Evolutionary conservation across 768 basidiomycete species (phyloP), one percentile per base, ranked within the genome.

Genomic region (Megacollybia marginata): DNA sequence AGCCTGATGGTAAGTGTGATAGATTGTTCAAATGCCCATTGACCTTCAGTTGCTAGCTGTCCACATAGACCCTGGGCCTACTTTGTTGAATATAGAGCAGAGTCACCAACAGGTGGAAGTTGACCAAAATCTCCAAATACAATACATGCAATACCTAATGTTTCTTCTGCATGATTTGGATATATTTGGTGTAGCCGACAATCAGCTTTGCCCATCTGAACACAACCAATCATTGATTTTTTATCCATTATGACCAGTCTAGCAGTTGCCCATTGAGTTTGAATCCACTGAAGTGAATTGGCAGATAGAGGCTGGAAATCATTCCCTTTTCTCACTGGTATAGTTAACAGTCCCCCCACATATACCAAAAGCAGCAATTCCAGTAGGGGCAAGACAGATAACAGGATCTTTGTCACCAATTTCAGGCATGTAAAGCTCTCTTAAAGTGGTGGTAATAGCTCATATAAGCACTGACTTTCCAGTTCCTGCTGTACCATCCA

Each of bases 41-140:
- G 32, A 15, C 46, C 46, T 47, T 47, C 13, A 44, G 4, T 44
- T 16, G 23, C 28, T 13, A 44, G 23, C 13, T 13, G n/a, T 5
- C n/a, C 12, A 44, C 28, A 9, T 16, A 28, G 13, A 16, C 44
- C 44, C 5, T n/a, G 15, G 13, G n/a, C 9, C 5, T 16, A 5
- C 9, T 44, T 44, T 16, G 53, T 47, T 15, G 56, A 44, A 46
- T 55, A 61, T 3, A 61, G 51, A 9, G 59, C 49, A 12, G 51
- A 58, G 23, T 60, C 59, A 4, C 57, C 56, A 48, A 63, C 56
- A 13, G 62, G 62, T n/a, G 61, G 62, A 0, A 65, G 52, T 47
- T 65, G 60, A 9, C 51, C 53, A 56, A 64, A 65, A 44, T 65
- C 60, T 4, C 63, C 62, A 50, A 63, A 56, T 11, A 63, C 32